Percentiles rank a stretch among this genome's conserved stretches.
phyloP scores from a whole-genome alignment of 495 filamentous ascomycete species.

The Aspergillus funiculosus region DNA sequence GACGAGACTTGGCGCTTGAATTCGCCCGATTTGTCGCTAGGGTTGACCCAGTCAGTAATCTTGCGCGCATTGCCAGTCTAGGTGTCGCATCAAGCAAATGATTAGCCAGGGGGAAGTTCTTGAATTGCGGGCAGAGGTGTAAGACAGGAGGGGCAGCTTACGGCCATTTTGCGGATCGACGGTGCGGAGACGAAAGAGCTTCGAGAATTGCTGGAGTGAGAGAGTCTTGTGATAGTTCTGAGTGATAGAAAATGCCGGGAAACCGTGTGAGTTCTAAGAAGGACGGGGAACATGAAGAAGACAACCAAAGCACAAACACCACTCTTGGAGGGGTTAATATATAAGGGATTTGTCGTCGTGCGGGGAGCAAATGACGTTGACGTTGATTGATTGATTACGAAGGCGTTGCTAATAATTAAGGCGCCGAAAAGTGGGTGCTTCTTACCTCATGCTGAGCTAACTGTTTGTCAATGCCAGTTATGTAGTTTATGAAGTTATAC shows the following conservation, averaged over 20 bases:
- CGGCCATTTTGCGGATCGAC: constrained; percentile 37
- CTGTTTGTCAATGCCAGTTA: too few relatives aligned
- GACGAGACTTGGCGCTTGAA: constrained; percentile 75
- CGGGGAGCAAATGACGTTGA: constrained; percentile 22
- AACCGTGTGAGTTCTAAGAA: constrained; percentile 22
- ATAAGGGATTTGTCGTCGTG: constrained; percentile 1
- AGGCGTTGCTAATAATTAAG: constrained; percentile 17
- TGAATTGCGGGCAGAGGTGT: neutral
- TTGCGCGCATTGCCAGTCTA: constrained; percentile 34
- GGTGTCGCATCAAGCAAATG: neutral
- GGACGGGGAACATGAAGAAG: constrained; percentile 26
- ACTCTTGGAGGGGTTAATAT: neutral
- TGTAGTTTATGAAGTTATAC: too few relatives aligned
- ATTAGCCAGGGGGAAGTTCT: neutral
- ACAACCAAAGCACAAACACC: constrained; percentile 1
- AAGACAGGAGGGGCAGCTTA: constrained; percentile 18
- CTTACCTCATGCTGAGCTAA: too few relatives aligned
- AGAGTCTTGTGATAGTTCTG: constrained; percentile 15
- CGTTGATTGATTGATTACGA: constrained; percentile 22
- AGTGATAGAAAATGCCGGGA: constrained; percentile 20
- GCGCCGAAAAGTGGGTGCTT: constrained; percentile 23
- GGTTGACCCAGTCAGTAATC: constrained; percentile 81
- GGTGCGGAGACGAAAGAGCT: constrained; percentile 23
- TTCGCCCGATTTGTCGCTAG: constrained; percentile 70
- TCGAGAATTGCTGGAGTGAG: constrained; percentile 13